Conservation (phyloP, 2,329 filamentous ascomycete species). For the Sclerotinia trifoliorum region DNA sequence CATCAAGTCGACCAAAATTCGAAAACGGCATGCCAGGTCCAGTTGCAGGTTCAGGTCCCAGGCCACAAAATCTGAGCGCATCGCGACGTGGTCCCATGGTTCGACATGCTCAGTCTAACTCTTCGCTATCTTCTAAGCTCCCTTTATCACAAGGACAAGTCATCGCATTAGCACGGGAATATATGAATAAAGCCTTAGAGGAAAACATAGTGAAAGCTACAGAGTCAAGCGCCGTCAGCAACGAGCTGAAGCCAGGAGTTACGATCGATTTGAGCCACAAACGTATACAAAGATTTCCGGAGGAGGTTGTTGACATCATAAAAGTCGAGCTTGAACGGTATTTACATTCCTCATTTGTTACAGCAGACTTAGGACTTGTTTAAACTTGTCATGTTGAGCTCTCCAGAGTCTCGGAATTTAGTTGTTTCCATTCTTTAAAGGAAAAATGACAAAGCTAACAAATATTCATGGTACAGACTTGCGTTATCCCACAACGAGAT, state of each 20-base stretch:
- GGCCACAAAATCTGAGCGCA: slow-evolving; percentile 44
- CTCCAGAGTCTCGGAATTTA: neutral
- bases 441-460: slow-evolving; percentile 30
- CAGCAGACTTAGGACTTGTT: slow-evolving; percentile 9
- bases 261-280: slow-evolving; percentile 78
- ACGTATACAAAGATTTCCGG: slow-evolving; percentile 56
- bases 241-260: slow-evolving; percentile 62
- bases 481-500: slow-evolving; percentile 80
- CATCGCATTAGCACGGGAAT: slow-evolving; percentile 62
- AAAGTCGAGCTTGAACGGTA: slow-evolving; percentile 42
- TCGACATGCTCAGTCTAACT: slow-evolving; percentile 47
- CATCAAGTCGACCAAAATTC: slow-evolving; percentile 43
- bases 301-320: slow-evolving; percentile 42
- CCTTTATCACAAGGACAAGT: slow-evolving; percentile 62
- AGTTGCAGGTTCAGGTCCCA: slow-evolving; percentile 39
- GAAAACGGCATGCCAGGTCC: slow-evolving; percentile 43
- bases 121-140: slow-evolving; percentile 48
- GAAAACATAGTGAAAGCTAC: slow-evolving; percentile 64
- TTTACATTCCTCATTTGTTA: slow-evolving; percentile 21
- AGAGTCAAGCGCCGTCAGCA: slow-evolving; percentile 58
- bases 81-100: slow-evolving; percentile 36
- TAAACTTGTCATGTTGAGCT: neutral
- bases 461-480: slow-evolving; percentile 51
- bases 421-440: neutral
- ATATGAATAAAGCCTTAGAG: slow-evolving; percentile 64